Conservation (phyloP, 2,329 filamentous ascomycete species). For the Phyllosticta capitalensis region DNA sequence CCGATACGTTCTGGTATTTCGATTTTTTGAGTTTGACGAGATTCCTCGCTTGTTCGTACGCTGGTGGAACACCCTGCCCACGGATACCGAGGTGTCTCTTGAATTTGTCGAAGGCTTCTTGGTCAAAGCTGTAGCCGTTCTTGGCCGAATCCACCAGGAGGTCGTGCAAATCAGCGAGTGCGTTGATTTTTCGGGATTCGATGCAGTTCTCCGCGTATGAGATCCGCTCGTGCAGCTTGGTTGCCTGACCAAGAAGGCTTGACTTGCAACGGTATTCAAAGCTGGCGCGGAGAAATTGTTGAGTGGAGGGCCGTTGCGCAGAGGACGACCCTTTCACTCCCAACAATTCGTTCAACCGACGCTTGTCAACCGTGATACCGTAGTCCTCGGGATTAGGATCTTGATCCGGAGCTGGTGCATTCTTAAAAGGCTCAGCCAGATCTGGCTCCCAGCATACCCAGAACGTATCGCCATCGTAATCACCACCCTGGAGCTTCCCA, state of each 20-base stretch:
- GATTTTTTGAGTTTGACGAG: constrained; percentile 14
- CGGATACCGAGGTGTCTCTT: constrained; percentile 44
- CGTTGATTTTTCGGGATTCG: constrained; percentile 16
- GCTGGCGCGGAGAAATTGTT: constrained; percentile 42
- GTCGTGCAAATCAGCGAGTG: constrained; percentile 34
- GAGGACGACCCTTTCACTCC: neutral
- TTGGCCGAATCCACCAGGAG: constrained; percentile 37
- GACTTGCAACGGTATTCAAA: constrained; percentile 51
- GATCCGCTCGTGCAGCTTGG: constrained; percentile 52
- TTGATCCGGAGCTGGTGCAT: constrained; percentile 41
- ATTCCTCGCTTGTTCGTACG: constrained; percentile 26
- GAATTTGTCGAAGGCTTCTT: constrained; percentile 37
- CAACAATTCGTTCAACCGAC: constrained; percentile 39
- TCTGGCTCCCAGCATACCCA: constrained; percentile 66
- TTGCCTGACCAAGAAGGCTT: constrained; percentile 54
- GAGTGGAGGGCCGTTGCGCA: constrained; percentile 20
- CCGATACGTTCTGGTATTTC: constrained; percentile 14
- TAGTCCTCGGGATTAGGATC: constrained; percentile 40
- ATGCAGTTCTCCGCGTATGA: constrained; percentile 42
- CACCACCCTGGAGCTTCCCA: constrained; percentile 64
- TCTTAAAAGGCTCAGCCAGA: constrained; percentile 58
- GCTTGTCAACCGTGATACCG: constrained; percentile 42
- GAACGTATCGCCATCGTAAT: constrained; percentile 71
- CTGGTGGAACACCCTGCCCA: constrained; percentile 37
- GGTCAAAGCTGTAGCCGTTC: constrained; percentile 40